Base-by-base conservation (phyloP, 2,329 filamentous ascomycete genomes). In the Dryadomyces quercivorus region DNA sequence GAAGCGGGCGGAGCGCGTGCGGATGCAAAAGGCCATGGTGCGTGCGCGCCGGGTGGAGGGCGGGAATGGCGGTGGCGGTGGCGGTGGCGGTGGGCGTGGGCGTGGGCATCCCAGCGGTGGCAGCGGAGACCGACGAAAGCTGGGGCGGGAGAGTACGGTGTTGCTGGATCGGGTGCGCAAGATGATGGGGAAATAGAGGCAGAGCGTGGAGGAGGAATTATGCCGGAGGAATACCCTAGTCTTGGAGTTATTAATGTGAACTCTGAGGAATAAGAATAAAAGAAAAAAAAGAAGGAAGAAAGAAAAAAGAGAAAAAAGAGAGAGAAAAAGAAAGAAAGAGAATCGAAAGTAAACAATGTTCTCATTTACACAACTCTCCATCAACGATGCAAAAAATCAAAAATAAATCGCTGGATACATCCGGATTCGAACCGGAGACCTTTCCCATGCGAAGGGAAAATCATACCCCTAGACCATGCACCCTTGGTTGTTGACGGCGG, bases 121-220 rank as follows among this genome's bases (percentile, higher is more conserved):
- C 7, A 13, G 21, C 1, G 53, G 21, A 10, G n/a, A 34, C 12
- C 84, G 86, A 70, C 79, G 85, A 67, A 91, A 88, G 70, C 68
- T 95, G 50, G 90, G 90, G 1, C 77, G 88, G 57, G 89, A 95
- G 73, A 91, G 89, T 62, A 78, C 77, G 38, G 75, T 92, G 42
- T 63, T 95, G 62, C 71, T 95, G 55, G 85, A 89, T 63, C 88
- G 84, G 69, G 85, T 92, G 38, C 84, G 85, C 74, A 82, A 75
- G 65, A 73, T 94, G 68, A 78, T 93, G 58, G 76, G 73, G 2
- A 64, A 71, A 31, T 60, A 40, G 50, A 53, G 50, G 10, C 12
- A 16, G 12, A 36, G 26, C 12, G 34, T 13, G 36, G 13, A n/a
- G 36, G 2, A 50, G 8, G 34, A 8, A 50, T n/a, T n/a, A n/a